Evolutionary conservation across 352 stramenopile genomes (phyloP).

Genomic region (Phytophthora agathidicida): DNA sequence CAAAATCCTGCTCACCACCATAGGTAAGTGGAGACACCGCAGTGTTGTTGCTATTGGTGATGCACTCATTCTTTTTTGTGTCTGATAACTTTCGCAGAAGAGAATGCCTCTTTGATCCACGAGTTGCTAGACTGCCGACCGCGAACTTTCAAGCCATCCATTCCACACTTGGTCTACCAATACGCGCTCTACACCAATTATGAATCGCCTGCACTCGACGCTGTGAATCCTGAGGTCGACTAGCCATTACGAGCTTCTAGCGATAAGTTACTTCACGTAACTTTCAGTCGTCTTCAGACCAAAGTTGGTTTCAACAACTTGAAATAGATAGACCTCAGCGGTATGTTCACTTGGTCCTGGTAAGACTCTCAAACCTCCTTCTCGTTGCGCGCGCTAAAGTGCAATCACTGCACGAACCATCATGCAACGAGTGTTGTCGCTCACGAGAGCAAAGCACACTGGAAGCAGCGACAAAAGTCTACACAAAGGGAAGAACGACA

Average conservation of each 20-base stretch:
- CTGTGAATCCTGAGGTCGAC: slow-evolving; percentile 78
- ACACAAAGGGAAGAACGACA: slow-evolving; percentile 24
- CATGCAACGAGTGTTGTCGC: slow-evolving; percentile 37
- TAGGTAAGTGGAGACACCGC: slow-evolving; percentile 61
- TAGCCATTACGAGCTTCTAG: slow-evolving; percentile 21
- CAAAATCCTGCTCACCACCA: slow-evolving; percentile 91
- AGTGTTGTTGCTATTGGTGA: not conserved
- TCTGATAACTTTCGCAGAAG: slow-evolving; percentile 46
- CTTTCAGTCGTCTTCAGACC: no score
- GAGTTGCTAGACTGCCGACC: slow-evolving; percentile 79
- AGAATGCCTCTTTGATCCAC: slow-evolving; percentile 89
- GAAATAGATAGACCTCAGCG: slow-evolving; percentile 33
- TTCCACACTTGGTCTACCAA: slow-evolving; percentile 96
- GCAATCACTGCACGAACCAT: no score
- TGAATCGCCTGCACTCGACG: slow-evolving; percentile 56
- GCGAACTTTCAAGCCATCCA: slow-evolving; percentile 87
- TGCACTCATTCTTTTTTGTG: slow-evolving; percentile 6
- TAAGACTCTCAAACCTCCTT: no score
- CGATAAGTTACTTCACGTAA: no score
- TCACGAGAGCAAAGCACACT: slow-evolving; percentile 21
- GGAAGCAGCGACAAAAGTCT: slow-evolving; percentile 18
- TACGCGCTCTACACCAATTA: slow-evolving; percentile 95
- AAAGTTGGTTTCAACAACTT: slow-evolving; percentile 22
- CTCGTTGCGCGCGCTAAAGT: no score
- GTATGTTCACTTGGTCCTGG: no score